A percentile compares a stretch with the other conserved stretches of the same genome.
Evolutionary conservation across 2,329 filamentous ascomycete species (phyloP).

Genomic region (Scytalidium sp.): DNA sequence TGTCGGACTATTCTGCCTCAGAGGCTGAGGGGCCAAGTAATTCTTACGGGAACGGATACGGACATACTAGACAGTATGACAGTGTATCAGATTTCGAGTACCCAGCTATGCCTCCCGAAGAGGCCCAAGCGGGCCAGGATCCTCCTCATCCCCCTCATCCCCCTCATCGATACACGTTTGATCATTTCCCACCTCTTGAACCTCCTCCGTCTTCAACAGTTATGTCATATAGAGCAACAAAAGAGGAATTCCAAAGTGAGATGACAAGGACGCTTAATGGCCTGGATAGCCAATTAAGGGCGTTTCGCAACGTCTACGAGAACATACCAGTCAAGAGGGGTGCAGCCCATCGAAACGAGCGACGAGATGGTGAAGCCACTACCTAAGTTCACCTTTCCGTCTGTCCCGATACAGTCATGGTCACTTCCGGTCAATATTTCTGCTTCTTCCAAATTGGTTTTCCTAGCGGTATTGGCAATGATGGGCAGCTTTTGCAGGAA

Average conservation of each 20-base stretch:
- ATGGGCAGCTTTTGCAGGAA: too few relatives aligned
- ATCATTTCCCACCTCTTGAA: slow-evolving; percentile 18
- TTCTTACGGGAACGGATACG: slow-evolving; percentile 3
- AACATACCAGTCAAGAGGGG: slow-evolving; percentile 1
- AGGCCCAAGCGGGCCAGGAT: not conserved
- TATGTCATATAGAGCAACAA: slow-evolving; percentile 20
- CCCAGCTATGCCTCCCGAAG: slow-evolving; percentile 11
- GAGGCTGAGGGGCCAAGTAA: slow-evolving; percentile 17
- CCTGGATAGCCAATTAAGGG: slow-evolving; percentile 19
- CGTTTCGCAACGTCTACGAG: slow-evolving; percentile 22
- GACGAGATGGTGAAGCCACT: not conserved
- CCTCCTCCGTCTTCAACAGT: slow-evolving; percentile 20
- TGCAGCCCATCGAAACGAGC: not conserved
- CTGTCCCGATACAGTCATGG: too few relatives aligned
- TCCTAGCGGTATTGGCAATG: too few relatives aligned
- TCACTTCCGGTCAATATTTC: not conserved
- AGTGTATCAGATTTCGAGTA: slow-evolving; percentile 18
- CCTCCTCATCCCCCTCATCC: not conserved
- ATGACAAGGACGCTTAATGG: slow-evolving; percentile 18
- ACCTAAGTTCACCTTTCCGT: not conserved
- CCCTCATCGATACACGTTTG: slow-evolving; percentile 10
- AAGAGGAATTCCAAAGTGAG: slow-evolving; percentile 22
- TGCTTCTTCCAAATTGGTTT: too few relatives aligned
- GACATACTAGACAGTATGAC: slow-evolving; percentile 5
- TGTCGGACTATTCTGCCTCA: slow-evolving; percentile 27